Percentiles rank a stretch among this genome's conserved stretches.
Conservation (phyloP, 2,329 filamentous ascomycete genomes). For the Ophiostoma triangulosporum region DNA sequence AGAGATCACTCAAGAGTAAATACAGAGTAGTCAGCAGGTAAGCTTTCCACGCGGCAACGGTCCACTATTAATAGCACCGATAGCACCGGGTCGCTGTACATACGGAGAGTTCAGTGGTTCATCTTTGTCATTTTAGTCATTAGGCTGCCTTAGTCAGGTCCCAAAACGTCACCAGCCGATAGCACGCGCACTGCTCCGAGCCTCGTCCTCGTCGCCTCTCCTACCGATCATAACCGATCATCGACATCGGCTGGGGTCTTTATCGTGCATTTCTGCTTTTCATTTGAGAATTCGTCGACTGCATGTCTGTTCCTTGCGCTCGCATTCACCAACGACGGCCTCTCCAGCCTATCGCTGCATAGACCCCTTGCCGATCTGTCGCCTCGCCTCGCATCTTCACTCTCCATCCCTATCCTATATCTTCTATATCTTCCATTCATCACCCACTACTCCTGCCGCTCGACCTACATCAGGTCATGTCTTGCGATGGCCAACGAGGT, state of each 20-base stretch:
- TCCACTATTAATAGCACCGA: too few relatives aligned
- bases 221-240: neutral
- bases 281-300: too few relatives aligned
- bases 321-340: neutral
- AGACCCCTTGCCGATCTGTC: too few relatives aligned
- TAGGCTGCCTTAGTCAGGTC: neutral
- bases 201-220: neutral
- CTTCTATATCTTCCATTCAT: neutral
- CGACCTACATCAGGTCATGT: constrained; percentile 25
- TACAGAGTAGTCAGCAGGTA: neutral
- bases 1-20: too few relatives aligned
- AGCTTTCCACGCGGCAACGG: constrained; percentile 10
- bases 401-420: neutral
- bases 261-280: neutral
- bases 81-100: too few relatives aligned
- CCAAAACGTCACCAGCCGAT: neutral
- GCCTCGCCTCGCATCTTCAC: too few relatives aligned
- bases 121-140: neutral
- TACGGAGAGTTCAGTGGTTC: too few relatives aligned
- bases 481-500: constrained; percentile 76
- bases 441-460: neutral
- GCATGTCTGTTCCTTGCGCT: too few relatives aligned
- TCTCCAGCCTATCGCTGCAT: too few relatives aligned
- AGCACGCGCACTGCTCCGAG: neutral
- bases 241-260: neutral